A percentile compares a stretch with the other conserved stretches of the same genome.
Conservation (phyloP, 345 rosid species). For the Brassica nigra region DNA sequence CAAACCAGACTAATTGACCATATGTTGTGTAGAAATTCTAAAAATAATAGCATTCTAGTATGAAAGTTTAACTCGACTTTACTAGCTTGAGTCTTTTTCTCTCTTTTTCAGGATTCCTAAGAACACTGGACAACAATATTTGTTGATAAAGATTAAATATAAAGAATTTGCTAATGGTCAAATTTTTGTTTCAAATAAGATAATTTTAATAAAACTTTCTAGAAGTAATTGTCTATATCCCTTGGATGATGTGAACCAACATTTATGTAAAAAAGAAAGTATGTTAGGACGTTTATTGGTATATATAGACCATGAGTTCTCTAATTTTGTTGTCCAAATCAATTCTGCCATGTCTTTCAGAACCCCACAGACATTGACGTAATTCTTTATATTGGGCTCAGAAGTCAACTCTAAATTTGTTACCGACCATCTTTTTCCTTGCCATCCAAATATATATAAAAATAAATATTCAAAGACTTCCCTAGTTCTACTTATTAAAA, state of each 20-base stretch:
- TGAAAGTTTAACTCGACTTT: not conserved
- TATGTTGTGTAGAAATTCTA: not conserved
- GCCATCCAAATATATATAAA: not conserved
- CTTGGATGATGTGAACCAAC: not conserved
- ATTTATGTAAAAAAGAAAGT: not conserved
- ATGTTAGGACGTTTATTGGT: not conserved
- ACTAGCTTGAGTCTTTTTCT: not conserved
- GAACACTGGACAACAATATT: too few species aligned
- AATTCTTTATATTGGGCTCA: not conserved
- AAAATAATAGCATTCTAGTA: not conserved
- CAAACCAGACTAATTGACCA: not conserved
- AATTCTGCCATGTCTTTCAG: not conserved
- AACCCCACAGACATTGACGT: not conserved
- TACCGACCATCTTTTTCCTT: constrained; percentile 10
- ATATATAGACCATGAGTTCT: not conserved
- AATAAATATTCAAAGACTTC: not conserved
- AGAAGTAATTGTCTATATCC: not conserved
- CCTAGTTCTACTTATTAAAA: not conserved
- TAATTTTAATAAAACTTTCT: not conserved
- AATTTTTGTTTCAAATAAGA: not conserved
- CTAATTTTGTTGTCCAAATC: not conserved
- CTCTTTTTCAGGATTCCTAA: not conserved
- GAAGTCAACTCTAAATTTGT: constrained; percentile 33
- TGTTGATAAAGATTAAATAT: not conserved
- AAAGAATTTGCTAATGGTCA: not conserved